Conservation (phyloP, 148 eudicot genomes). For the Limonium bicolor region DNA sequence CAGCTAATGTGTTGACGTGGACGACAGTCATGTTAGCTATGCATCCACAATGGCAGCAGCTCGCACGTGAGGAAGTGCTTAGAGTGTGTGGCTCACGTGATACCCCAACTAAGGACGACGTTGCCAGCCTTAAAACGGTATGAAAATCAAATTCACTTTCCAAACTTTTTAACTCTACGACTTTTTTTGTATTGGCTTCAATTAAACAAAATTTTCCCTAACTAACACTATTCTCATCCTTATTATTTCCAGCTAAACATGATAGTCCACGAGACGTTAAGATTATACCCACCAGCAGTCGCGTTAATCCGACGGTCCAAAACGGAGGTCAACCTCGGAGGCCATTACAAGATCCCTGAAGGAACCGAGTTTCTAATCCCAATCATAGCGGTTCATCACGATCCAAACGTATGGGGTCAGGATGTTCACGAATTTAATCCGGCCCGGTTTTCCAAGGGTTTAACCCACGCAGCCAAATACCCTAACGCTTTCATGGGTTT, state of each 20-base stretch:
- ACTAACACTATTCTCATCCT: not conserved
- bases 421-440: constrained; percentile 44
- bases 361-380: constrained; percentile 41
- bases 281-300: constrained; percentile 41
- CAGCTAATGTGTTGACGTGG: constrained; percentile 42
- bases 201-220: not conserved
- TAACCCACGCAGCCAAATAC: constrained; percentile 26
- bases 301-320: constrained; percentile 36
- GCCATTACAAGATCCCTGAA: constrained; percentile 15
- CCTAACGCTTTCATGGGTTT: constrained; percentile 49
- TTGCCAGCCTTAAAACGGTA: constrained; percentile 46
- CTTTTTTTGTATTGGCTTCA: not conserved
- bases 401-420: constrained; percentile 30
- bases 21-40: constrained; percentile 42
- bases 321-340: constrained; percentile 27
- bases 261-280: constrained; percentile 34
- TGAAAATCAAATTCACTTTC: not conserved
- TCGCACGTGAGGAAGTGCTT: constrained; percentile 58
- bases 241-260: constrained; percentile 30
- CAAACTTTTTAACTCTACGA: not conserved
- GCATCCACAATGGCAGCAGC: constrained; percentile 60
- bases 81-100: constrained; percentile 39
- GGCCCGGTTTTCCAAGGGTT: constrained; percentile 28
- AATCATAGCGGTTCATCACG: constrained; percentile 48
- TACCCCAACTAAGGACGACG: constrained; percentile 31